phyloP scores from a whole-genome alignment of 2,329 filamentous ascomycete species.

The Nothophaeocryptopus gaeumannii region DNA sequence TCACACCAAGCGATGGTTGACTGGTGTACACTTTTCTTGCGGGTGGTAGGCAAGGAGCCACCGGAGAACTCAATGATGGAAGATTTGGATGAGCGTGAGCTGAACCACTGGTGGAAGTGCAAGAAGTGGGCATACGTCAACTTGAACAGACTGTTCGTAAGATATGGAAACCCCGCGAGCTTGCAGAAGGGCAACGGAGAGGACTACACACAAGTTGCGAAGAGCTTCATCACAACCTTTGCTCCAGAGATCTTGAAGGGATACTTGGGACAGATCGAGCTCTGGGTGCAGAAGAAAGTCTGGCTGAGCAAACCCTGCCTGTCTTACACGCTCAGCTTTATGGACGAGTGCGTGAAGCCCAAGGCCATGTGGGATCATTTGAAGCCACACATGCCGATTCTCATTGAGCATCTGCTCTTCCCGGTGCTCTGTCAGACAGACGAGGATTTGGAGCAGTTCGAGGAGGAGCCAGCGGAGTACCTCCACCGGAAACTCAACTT shows the following conservation, averaged over 20 bases:
- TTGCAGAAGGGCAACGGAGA: slow-evolving; percentile 71
- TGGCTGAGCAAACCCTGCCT: slow-evolving; percentile 95
- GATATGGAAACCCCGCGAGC: slow-evolving; percentile 83
- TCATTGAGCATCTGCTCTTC: slow-evolving; percentile 93
- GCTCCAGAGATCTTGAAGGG: slow-evolving; percentile 95
- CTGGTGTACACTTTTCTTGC: slow-evolving; percentile 94
- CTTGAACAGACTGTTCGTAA: slow-evolving; percentile 87
- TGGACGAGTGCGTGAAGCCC: slow-evolving; percentile 95
- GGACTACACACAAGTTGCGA: slow-evolving; percentile 78
- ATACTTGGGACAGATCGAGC: slow-evolving; percentile 91
- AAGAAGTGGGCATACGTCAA: slow-evolving; percentile 99
- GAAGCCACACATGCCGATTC: slow-evolving; percentile 86
- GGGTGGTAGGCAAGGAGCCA: slow-evolving; percentile 79
- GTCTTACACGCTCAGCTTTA: slow-evolving; percentile 88
- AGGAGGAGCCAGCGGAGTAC: slow-evolving; percentile 93
- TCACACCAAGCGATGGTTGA: slow-evolving; percentile 81
- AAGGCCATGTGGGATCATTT: slow-evolving; percentile 96
- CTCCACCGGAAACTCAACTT: slow-evolving; percentile 96
- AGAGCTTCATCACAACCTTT: slow-evolving; percentile 85
- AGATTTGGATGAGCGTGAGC: slow-evolving; percentile 79
- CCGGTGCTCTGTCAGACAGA: slow-evolving; percentile 88
- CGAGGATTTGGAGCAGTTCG: slow-evolving; percentile 90
- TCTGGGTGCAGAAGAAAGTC: slow-evolving; percentile 90
- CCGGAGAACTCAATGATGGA: slow-evolving; percentile 77
- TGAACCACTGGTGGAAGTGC: slow-evolving; percentile 98